Conservation (phyloP, 441 rosid genomes). For the Jatropha podagrica region DNA sequence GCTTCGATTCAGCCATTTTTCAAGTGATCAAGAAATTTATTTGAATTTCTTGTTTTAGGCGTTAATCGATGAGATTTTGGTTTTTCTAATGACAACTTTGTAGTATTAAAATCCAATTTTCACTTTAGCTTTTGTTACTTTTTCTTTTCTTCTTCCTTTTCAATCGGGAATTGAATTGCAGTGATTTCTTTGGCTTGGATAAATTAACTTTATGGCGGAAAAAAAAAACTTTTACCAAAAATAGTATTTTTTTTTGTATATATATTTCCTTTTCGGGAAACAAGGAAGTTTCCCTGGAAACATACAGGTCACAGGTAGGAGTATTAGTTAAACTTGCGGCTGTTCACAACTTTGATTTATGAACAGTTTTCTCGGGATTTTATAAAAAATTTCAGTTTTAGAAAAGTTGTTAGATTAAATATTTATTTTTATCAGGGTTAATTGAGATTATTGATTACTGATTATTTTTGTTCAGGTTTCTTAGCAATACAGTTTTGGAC, state of each 20-base stretch:
- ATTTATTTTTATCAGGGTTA: not conserved
- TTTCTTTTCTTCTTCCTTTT: not conserved
- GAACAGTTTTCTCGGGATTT: not conserved
- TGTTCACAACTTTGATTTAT: not conserved
- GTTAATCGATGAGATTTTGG: not conserved
- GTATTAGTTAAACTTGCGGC: not conserved
- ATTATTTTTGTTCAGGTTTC: not conserved
- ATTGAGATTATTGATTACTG: not conserved
- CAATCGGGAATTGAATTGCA: not conserved
- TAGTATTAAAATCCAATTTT: too few species aligned
- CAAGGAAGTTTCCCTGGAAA: constrained; percentile 6
- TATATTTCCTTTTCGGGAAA: not conserved
- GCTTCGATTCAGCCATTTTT: not conserved
- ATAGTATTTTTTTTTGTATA: too few species aligned
- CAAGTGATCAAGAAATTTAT: not conserved
- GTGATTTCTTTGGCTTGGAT: constrained; percentile 4
- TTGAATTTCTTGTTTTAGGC: not conserved
- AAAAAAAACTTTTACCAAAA: not conserved
- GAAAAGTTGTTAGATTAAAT: not conserved
- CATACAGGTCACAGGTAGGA: not conserved
- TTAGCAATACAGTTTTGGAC: not conserved
- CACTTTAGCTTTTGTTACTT: not conserved
- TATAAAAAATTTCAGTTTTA: not conserved
- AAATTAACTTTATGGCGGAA: not conserved
- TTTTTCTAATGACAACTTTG: not conserved